Conservation (phyloP, 192 early-diverging fungal genomes). For the Backusella psychrophila region DNA sequence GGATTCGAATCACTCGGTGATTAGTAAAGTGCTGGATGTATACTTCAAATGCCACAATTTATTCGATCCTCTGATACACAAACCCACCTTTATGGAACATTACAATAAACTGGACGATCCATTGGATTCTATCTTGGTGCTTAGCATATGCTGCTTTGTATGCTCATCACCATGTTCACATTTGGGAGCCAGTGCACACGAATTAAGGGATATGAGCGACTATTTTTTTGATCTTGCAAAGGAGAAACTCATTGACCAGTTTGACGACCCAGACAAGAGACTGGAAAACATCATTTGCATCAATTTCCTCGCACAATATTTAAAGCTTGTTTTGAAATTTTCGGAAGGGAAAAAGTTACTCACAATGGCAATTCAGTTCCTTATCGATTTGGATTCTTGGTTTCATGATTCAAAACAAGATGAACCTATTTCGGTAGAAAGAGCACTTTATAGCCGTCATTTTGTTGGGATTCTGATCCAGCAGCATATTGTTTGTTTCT, state of each 20-base stretch:
- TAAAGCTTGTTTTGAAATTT: neutral
- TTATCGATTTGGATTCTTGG: neutral
- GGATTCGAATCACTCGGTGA: neutral
- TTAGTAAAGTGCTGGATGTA: neutral
- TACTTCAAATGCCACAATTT: neutral
- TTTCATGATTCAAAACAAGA: neutral
- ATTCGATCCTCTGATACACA: slow-evolving; percentile 1
- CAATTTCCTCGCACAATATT: neutral
- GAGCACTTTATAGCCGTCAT: neutral
- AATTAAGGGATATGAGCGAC: slow-evolving; percentile 1
- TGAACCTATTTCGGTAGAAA: neutral
- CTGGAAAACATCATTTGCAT: neutral
- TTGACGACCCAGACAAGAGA: neutral
- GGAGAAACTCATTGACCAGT: neutral
- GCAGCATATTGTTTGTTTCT: neutral
- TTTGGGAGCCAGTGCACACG: neutral
- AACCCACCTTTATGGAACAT: neutral
- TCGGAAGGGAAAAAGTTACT: neutral
- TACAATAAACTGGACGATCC: neutral
- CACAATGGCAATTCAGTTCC: neutral
- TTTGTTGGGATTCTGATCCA: neutral
- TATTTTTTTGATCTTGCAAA: slow-evolving; percentile 5
- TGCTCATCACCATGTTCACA: neutral
- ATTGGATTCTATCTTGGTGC: neutral
- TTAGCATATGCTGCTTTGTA: neutral